These are phyloP conservation scores for Lanmaoa rubissima DNA, from an alignment of 768 basidiomycete species.

Conservation along the genomic window DNA sequence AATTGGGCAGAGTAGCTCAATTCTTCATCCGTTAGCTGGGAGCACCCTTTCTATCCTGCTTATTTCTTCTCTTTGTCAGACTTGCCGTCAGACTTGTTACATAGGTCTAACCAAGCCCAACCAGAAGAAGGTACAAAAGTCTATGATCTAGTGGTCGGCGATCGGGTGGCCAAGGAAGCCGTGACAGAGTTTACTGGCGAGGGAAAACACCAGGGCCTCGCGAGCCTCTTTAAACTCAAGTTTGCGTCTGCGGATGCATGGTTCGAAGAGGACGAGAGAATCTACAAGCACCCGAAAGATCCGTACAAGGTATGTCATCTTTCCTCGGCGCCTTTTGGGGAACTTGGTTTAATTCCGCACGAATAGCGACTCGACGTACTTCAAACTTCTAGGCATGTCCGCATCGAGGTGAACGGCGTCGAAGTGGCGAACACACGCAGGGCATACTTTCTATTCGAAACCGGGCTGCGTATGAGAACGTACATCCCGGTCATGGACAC, in stretches of 20 bases:
- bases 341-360: neutral
- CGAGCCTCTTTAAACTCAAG: constrained; percentile 47
- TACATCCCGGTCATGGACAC: constrained; percentile 62
- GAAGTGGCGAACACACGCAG: constrained; percentile 58
- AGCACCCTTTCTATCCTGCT: constrained; percentile 48
- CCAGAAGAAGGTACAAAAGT: constrained; percentile 33
- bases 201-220: constrained; percentile 36
- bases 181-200: constrained; percentile 33
- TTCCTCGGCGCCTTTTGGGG: no score
- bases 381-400: constrained; percentile 58
- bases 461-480: constrained; percentile 51
- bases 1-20: neutral
- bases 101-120: constrained; percentile 25
- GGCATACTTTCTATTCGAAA: constrained; percentile 59
- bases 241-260: constrained; percentile 57
- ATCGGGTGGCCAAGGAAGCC: constrained; percentile 38
- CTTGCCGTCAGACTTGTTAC: constrained; percentile 43
- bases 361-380: constrained; percentile 58
- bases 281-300: constrained; percentile 62
- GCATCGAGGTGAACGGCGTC: constrained; percentile 58
- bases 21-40: constrained; percentile 45
- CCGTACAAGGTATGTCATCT: constrained; percentile 60
- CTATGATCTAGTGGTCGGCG: constrained; percentile 48
- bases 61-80: constrained; percentile 54
- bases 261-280: constrained; percentile 69